These are phyloP conservation scores for Physocladia obscura DNA, from an alignment of 192 early-diverging fungal genomes.

Conservation along the genomic window DNA sequence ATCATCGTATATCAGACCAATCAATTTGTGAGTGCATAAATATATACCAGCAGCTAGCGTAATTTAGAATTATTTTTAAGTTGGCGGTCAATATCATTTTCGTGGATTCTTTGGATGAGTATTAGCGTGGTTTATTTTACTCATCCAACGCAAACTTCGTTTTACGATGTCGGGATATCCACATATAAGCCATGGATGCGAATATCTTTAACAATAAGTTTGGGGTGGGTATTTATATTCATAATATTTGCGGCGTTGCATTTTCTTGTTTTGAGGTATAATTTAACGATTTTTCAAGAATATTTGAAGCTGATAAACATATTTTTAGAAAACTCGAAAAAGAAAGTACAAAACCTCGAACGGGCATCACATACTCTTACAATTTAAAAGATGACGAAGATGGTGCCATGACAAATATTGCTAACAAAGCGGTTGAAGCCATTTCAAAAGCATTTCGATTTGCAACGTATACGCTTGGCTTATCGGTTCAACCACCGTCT, in stretches of 20 bases:
- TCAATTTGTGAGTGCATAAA: conserved; percentile 22
- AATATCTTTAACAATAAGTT: conserved; percentile 13
- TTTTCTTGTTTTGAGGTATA: conserved; percentile 7
- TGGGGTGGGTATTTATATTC: conserved; percentile 22
- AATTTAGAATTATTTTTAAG: neutral
- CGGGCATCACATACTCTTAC: conserved; percentile 23
- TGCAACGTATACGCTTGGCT: too few species aligned
- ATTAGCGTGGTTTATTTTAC: conserved; percentile 33
- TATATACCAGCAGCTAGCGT: neutral
- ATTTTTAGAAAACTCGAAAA: conserved; percentile 14
- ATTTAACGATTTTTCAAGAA: neutral
- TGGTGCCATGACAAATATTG: conserved; percentile 6
- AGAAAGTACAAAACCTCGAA: conserved; percentile 24
- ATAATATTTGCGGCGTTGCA: conserved; percentile 8
- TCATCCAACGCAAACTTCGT: conserved; percentile 13
- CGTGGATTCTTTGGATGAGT: conserved; percentile 31
- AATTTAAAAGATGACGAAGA: conserved; percentile 26
- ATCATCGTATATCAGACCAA: conserved; percentile 23
- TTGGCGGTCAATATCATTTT: conserved; percentile 17
- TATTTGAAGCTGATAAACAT: neutral
- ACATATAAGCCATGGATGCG: conserved; percentile 24
- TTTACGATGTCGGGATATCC: conserved; percentile 18
- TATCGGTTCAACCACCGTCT: too few species aligned
- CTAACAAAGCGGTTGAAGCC: neutral
- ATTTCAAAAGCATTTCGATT: too few species aligned